phyloP scores from a whole-genome alignment of 1,139 yeast species.

The Yamadazyma conglobata region DNA sequence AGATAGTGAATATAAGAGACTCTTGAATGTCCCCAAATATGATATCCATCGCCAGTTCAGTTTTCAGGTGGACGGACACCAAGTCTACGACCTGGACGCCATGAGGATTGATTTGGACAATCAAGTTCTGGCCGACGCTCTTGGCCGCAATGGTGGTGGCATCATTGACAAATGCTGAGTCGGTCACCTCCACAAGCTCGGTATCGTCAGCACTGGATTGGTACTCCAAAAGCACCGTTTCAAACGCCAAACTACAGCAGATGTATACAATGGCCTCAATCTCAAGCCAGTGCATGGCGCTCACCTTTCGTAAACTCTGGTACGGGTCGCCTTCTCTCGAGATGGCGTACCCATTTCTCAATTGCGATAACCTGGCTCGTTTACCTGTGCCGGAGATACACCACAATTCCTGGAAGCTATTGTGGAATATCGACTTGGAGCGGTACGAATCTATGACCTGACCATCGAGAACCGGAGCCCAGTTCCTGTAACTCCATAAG shows the following conservation, averaged over 20 bases:
- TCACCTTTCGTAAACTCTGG: conserved; percentile 28
- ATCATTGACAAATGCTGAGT: conserved; percentile 13
- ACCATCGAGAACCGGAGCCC: conserved; percentile 50
- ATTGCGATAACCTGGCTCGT: conserved; percentile 34
- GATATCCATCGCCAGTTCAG: too few relatives aligned
- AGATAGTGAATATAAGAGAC: conserved; percentile 15
- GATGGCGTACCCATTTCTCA: conserved; percentile 38
- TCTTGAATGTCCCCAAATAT: conserved; percentile 16
- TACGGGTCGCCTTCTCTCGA: conserved; percentile 24
- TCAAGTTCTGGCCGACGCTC: conserved; percentile 7
- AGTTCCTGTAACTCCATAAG: conserved; percentile 32
- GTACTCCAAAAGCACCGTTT: conserved; percentile 34
- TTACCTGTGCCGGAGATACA: conserved; percentile 43
- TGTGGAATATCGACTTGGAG: conserved; percentile 16
- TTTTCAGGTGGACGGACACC: too few relatives aligned
- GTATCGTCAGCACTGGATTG: conserved; percentile 12
- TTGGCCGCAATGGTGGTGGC: conserved; percentile 9
- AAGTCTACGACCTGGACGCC: too few relatives aligned
- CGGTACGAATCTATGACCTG: conserved; percentile 29
- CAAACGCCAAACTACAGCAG: conserved; percentile 36
- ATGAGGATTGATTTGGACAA: too few relatives aligned
- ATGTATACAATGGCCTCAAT: conserved; percentile 21
- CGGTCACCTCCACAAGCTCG: conserved; percentile 25
- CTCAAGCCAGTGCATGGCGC: conserved; percentile 17
- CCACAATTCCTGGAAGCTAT: conserved; percentile 42